Conservation (phyloP, 805 yeast species). For the Cyberlindnera americana region DNA sequence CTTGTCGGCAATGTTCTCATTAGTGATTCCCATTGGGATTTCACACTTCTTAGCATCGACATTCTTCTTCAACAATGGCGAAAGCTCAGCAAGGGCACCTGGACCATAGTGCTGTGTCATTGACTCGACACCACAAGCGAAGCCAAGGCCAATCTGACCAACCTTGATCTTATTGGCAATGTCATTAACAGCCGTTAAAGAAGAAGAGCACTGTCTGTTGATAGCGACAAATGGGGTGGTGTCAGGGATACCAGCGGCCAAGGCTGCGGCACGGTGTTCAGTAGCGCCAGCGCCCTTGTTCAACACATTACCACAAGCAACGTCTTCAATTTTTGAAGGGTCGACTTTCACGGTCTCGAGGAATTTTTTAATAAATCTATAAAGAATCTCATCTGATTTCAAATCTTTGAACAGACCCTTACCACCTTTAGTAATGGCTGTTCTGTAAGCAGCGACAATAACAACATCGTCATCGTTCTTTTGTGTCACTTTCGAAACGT, state of each 20-base stretch:
- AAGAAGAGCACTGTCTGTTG: slow-evolving; percentile 95
- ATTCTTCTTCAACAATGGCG: slow-evolving; percentile 43
- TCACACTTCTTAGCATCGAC: slow-evolving; percentile 66
- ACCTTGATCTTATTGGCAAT: slow-evolving; percentile 81
- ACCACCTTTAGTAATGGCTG: slow-evolving; percentile 86
- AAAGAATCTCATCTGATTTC: slow-evolving; percentile 73
- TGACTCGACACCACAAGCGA: slow-evolving; percentile 91
- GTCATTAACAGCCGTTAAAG: slow-evolving; percentile 85
- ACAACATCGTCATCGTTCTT: slow-evolving; percentile 70
- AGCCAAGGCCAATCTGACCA: slow-evolving; percentile 89
- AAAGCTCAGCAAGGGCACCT: slow-evolving; percentile 59
- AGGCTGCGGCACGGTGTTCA: slow-evolving; percentile 88
- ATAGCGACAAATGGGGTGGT: slow-evolving; percentile 74
- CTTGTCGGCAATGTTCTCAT: slow-evolving; percentile 80
- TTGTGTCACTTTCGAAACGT: slow-evolving; percentile 8
- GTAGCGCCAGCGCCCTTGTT: slow-evolving; percentile 93
- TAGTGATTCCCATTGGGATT: slow-evolving; percentile 95
- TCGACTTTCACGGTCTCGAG: slow-evolving; percentile 50
- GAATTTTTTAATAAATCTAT: slow-evolving; percentile 59
- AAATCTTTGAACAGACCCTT: slow-evolving; percentile 83
- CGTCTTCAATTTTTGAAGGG: slow-evolving; percentile 68
- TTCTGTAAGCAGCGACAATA: slow-evolving; percentile 84
- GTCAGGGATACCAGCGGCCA: slow-evolving; percentile 89
- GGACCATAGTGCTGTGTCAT: slow-evolving; percentile 93
- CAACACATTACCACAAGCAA: slow-evolving; percentile 87